phyloP scores from a whole-genome alignment of 768 basidiomycete genomes.

The Hemileccinum impolitum region DNA sequence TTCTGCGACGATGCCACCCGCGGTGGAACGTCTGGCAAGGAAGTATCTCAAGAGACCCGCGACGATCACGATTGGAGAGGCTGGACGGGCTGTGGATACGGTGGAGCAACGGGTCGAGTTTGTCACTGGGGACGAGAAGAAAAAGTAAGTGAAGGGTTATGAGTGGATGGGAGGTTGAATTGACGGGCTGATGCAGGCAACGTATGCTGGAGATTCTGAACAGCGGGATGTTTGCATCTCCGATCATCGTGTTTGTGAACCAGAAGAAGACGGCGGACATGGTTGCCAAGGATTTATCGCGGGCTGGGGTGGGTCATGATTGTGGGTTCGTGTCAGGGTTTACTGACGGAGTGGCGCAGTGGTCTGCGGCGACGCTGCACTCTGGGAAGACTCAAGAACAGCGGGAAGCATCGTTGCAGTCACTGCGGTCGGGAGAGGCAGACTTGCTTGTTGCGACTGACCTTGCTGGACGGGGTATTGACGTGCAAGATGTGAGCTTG shows the following conservation, averaged over 20 bases:
- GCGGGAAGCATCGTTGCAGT: conserved; percentile 87
- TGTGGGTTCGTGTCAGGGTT: neutral
- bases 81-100: conserved; percentile 95
- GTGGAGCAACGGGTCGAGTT: conserved; percentile 97
- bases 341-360: conserved; percentile 41
- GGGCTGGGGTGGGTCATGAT: conserved; percentile 69
- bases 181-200: conserved; percentile 47
- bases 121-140: conserved; percentile 90
- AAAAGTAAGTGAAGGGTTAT: conserved; percentile 62
- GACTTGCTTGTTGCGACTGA: conserved; percentile 96
- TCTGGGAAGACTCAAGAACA: conserved; percentile 98
- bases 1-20: conserved; percentile 98
- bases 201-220: conserved; percentile 90
- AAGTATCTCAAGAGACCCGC: conserved; percentile 94
- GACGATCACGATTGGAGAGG: conserved; percentile 96
- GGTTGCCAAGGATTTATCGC: conserved; percentile 91
- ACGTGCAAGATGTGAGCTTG: conserved; percentile 93
- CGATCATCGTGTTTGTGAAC: conserved; percentile 98
- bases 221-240: conserved; percentile 74
- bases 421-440: conserved; percentile 80
- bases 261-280: conserved; percentile 99
- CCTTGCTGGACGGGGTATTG: conserved; percentile 97
- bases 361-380: conserved; percentile 88
- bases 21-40: conserved; percentile 90
- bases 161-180: neutral